A percentile compares a stretch with the other conserved stretches of the same genome.
Evolutionary conservation across 257 asterid genomes (phyloP).

Genomic region (Osmanthus fragrans): DNA sequence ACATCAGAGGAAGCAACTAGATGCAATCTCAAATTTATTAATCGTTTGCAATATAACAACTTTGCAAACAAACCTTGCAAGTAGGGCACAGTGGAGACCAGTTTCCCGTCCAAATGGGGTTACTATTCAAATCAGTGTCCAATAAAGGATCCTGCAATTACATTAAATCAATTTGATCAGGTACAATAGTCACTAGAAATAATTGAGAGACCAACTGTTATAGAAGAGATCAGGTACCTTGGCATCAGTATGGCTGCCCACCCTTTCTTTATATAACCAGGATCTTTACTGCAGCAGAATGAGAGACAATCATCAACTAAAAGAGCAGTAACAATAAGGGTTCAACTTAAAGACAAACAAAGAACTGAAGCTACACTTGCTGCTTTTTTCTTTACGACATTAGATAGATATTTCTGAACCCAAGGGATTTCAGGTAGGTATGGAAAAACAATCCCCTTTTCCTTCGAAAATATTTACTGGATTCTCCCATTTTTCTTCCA

Average conservation of each 20-base stretch:
- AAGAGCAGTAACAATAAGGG: neutral
- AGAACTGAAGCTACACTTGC: neutral
- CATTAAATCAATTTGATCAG: constrained; percentile 9
- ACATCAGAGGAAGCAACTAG: constrained; percentile 22
- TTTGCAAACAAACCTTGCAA: constrained; percentile 72
- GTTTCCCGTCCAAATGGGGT: constrained; percentile 78
- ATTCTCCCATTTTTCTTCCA: neutral
- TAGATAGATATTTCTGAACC: neutral
- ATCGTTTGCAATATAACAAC: constrained; percentile 11
- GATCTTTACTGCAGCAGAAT: constrained; percentile 78
- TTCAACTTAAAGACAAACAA: neutral
- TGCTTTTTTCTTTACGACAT: neutral
- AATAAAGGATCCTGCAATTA: constrained; percentile 71
- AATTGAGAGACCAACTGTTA: constrained; percentile 16
- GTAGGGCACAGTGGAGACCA: constrained; percentile 99
- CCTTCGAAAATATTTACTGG: neutral
- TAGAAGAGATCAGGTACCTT: constrained; percentile 50
- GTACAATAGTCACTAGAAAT: neutral
- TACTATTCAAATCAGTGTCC: constrained; percentile 67
- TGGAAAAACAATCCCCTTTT: neutral
- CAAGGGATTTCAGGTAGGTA: neutral
- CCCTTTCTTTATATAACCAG: constrained; percentile 65
- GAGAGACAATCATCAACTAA: constrained; percentile 28
- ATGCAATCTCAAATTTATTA: constrained; percentile 23
- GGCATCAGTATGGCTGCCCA: constrained; percentile 46